Percentiles rank a stretch among this genome's conserved stretches.
Conservation (phyloP, 1,139 yeast species). For the Nadsonia starkeyi-henricii region DNA sequence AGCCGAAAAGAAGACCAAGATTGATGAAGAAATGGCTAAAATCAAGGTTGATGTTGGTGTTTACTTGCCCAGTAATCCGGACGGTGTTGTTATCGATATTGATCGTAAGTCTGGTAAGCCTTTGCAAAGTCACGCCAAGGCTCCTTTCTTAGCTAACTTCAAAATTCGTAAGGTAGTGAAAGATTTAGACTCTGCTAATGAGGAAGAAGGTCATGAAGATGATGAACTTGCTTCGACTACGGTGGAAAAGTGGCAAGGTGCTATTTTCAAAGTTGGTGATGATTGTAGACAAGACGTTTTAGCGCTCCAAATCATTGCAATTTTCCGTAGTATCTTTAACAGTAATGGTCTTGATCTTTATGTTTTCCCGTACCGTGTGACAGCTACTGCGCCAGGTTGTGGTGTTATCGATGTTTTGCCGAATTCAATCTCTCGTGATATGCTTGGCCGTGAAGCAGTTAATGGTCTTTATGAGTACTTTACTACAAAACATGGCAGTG, state of each 20-base stretch:
- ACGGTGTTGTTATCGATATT: constrained; percentile 84
- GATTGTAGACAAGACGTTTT: constrained; percentile 97
- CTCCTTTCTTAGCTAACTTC: constrained; percentile 96
- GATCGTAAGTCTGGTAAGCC: constrained; percentile 89
- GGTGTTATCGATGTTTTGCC: constrained; percentile 98
- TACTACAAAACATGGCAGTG: constrained; percentile 86
- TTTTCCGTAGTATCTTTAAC: constrained; percentile 84
- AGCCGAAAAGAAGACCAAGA: constrained; percentile 91
- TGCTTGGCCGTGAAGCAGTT: constrained; percentile 98
- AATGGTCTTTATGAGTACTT: constrained; percentile 92
- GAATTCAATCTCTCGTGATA: constrained; percentile 86
- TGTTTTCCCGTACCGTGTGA: constrained; percentile 88
- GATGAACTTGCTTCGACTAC: constrained; percentile 9
- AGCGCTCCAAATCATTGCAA: constrained; percentile 81
- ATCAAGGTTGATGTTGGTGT: constrained; percentile 73
- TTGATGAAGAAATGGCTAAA: constrained; percentile 87
- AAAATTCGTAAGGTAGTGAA: constrained; percentile 49
- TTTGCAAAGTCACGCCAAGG: constrained; percentile 96
- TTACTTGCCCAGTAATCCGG: constrained; percentile 92
- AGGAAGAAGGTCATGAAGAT: constrained; percentile 8
- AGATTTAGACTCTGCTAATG: constrained; percentile 26
- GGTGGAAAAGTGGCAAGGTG: constrained; percentile 60
- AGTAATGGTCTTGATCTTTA: constrained; percentile 77
- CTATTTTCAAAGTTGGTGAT: constrained; percentile 97
- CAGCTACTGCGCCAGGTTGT: constrained; percentile 98